Conservation (phyloP, 768 basidiomycete genomes). For the Suillus luteus region DNA sequence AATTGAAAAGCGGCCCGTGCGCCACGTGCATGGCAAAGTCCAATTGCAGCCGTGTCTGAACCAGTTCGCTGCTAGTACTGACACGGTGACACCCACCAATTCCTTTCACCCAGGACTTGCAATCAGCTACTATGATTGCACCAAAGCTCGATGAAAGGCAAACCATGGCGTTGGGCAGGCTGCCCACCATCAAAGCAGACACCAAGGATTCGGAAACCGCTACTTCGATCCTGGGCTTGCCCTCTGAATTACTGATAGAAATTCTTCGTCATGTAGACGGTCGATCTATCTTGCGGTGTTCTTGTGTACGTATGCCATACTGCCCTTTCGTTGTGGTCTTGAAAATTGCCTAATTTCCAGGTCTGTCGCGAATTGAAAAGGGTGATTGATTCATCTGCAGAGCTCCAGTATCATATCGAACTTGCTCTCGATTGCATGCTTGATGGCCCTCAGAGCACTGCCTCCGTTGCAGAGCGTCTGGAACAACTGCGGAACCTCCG, state of each 20-base stretch:
- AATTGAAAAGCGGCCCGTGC: background rate
- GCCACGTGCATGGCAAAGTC: background rate
- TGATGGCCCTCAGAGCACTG: constrained; percentile 15
- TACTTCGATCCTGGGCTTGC: background rate
- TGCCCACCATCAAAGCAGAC: background rate
- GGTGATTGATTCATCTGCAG: constrained; percentile 28
- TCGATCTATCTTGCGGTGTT: constrained; percentile 11
- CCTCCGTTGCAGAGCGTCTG: constrained; percentile 35
- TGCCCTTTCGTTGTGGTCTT: background rate
- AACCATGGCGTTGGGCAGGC: background rate
- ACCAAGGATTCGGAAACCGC: background rate
- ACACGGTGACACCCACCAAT: background rate
- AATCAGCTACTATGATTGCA: constrained; percentile 6
- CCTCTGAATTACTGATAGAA: constrained; percentile 7
- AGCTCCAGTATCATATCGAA: constrained; percentile 42
- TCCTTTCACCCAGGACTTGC: background rate
- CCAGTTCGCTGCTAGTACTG: background rate
- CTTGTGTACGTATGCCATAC: constrained; percentile 5
- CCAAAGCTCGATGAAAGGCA: background rate
- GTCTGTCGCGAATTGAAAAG: constrained; percentile 24
- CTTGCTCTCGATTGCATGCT: constrained; percentile 42
- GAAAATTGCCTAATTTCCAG: constrained; percentile 13
- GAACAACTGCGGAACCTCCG: constrained; percentile 37
- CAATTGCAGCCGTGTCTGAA: background rate
- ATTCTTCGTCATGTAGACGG: constrained; percentile 5